Evolutionary conservation across 2,329 filamentous ascomycete genomes (phyloP).

Genomic region (Ambrosiella beaveri): DNA sequence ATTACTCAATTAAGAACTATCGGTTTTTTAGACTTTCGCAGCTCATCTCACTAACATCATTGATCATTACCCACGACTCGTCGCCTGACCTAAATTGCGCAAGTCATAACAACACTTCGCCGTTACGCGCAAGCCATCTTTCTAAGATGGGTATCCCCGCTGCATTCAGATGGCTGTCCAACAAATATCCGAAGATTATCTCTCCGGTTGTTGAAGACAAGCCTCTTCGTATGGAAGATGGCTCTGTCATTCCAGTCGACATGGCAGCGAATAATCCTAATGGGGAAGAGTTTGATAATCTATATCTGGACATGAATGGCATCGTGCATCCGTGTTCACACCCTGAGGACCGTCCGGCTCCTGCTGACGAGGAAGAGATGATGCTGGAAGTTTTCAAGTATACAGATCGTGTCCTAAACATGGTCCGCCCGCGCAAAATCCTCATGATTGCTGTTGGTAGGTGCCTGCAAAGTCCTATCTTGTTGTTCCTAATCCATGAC

Average conservation of each 20-base stretch:
- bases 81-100: background rate
- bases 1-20: too few species aligned
- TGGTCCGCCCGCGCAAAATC: conserved; percentile 90
- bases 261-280: conserved; percentile 78
- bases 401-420: conserved; percentile 96
- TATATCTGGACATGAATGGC: conserved; percentile 98
- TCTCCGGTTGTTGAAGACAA: conserved; percentile 77
- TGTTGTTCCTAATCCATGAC: background rate
- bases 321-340: conserved; percentile 98
- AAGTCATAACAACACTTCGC: background rate
- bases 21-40: too few species aligned
- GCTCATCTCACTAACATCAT: background rate
- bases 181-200: conserved; percentile 95
- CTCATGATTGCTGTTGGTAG: conserved; percentile 92
- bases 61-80: background rate
- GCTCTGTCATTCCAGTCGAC: conserved; percentile 69
- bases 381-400: conserved; percentile 98
- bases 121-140: too few species aligned
- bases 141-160: conserved; percentile 76
- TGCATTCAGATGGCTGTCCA: conserved; percentile 89
- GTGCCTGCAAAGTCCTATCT: conserved; percentile 18
- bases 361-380: conserved; percentile 95
- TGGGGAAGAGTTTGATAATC: conserved; percentile 91
- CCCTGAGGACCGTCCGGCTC: conserved; percentile 80
- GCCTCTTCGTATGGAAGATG: conserved; percentile 63